Conservation (phyloP, 2,329 filamentous ascomycete genomes). For the Penicillium brasilianum region DNA sequence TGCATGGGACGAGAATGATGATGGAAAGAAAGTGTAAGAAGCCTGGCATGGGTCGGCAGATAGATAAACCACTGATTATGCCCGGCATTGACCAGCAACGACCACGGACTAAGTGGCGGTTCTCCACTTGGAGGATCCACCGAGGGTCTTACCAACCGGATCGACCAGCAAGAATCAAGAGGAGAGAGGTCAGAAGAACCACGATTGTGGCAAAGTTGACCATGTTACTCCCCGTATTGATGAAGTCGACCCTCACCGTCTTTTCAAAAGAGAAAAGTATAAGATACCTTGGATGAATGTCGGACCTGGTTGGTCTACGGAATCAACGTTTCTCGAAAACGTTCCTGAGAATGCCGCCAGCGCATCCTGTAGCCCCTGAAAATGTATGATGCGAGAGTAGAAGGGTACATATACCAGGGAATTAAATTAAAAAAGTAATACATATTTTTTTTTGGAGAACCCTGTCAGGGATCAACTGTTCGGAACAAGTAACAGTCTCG, state of each 20-base stretch:
- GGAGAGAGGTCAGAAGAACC: not conserved
- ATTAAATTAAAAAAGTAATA: not conserved
- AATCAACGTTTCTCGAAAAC: too few relatives aligned
- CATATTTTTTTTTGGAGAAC: not conserved
- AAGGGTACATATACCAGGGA: not conserved
- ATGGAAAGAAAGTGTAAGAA: too few relatives aligned
- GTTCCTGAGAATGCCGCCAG: not conserved
- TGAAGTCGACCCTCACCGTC: not conserved
- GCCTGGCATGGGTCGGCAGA: too few relatives aligned
- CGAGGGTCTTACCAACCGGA: constrained; percentile 2
- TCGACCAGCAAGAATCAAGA: constrained; percentile 3
- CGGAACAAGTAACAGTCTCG: not conserved
- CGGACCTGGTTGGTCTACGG: too few relatives aligned
- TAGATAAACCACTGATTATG: not conserved
- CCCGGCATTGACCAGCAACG: constrained; percentile 2
- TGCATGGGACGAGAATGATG: too few relatives aligned
- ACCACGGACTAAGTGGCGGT: not conserved
- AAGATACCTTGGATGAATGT: not conserved
- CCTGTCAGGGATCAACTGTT: not conserved
- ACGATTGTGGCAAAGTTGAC: not conserved
- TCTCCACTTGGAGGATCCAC: constrained; percentile 10
- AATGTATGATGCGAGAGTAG: not conserved
- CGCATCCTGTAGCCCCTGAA: not conserved
- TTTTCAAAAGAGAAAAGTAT: not conserved
- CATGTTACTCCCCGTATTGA: not conserved